phyloP scores from a whole-genome alignment of 2,329 filamentous ascomycete species.

The Sclerotinia subarctica region DNA sequence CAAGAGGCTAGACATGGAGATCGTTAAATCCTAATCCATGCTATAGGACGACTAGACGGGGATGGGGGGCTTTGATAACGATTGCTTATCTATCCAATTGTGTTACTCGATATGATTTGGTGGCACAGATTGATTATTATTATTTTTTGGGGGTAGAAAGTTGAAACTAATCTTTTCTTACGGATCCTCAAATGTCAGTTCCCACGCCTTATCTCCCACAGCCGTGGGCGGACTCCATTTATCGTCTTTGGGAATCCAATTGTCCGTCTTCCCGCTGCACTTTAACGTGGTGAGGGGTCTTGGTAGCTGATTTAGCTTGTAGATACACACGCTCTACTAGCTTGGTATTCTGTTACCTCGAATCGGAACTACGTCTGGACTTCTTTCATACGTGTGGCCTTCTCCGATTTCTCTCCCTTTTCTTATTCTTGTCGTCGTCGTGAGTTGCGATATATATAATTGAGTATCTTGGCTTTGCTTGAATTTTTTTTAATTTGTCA shows the following conservation, averaged over 20 bases:
- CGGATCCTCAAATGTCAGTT: neutral
- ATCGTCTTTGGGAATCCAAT: neutral
- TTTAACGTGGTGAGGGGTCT: neutral
- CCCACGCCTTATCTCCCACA: neutral
- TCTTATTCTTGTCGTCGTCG: neutral
- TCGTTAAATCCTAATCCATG: neutral
- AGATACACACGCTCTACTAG: neutral
- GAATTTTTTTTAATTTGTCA: neutral
- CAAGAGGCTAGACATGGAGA: conserved; percentile 4
- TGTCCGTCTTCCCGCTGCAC: neutral
- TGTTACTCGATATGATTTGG: neutral
- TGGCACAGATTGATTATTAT: neutral
- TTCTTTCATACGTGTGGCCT: neutral
- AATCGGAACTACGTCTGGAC: neutral
- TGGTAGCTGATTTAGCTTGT: neutral
- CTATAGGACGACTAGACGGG: neutral
- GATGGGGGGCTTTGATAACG: neutral
- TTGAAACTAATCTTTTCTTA: neutral
- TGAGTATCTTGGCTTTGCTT: neutral
- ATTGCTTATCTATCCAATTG: conserved; percentile 13
- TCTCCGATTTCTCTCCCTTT: neutral
- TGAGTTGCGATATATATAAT: neutral
- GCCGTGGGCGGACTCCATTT: conserved; percentile 4
- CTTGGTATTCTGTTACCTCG: neutral
- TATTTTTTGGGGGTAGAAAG: neutral